Conservation (phyloP, 1,284 basidiomycete species). For the Tremellales sp. region DNA sequence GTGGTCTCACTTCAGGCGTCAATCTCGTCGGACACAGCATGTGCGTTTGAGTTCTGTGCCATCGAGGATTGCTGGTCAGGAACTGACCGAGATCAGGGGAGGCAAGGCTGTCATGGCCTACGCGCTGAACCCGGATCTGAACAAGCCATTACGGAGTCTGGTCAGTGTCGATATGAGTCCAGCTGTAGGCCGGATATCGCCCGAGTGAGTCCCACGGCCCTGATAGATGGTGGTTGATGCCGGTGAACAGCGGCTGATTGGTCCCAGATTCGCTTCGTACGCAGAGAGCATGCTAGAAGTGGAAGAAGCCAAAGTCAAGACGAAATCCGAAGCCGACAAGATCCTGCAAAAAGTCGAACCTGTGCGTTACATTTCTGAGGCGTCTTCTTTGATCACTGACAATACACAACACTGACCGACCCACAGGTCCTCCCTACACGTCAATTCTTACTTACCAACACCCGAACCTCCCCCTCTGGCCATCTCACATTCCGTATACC, state of each 20-base stretch:
- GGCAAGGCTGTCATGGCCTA: slow-evolving; percentile 56
- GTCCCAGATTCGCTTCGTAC: slow-evolving; percentile 48
- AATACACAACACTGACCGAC: slow-evolving; percentile 15
- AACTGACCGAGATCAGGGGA: slow-evolving; percentile 47
- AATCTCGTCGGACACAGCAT: slow-evolving; percentile 57
- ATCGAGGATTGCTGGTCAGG: neutral
- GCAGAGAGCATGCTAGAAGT: slow-evolving; percentile 53
- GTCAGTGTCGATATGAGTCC: slow-evolving; percentile 57
- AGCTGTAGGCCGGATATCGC: slow-evolving; percentile 52
- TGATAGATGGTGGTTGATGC: neutral
- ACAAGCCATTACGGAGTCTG: slow-evolving; percentile 47
- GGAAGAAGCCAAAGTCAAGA: slow-evolving; percentile 46
- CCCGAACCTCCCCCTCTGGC: slow-evolving; percentile 28
- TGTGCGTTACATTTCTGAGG: slow-evolving; percentile 26
- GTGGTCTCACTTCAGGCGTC: slow-evolving; percentile 44
- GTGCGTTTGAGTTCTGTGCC: slow-evolving; percentile 28
- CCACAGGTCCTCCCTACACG: slow-evolving; percentile 50
- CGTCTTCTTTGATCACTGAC: no score
- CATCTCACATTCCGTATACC: slow-evolving; percentile 53
- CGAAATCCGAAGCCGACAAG: slow-evolving; percentile 53
- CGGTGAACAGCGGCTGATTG: neutral
- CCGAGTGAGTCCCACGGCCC: slow-evolving; percentile 44
- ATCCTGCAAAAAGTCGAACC: slow-evolving; percentile 51
- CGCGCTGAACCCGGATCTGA: slow-evolving; percentile 48
- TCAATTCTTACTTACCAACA: slow-evolving; percentile 58